A percentile compares a stretch with the other conserved stretches of the same genome.
These are phyloP conservation scores for Angomonas deanei DNA, from an alignment of 208 protist species.

Conservation along the genomic window DNA sequence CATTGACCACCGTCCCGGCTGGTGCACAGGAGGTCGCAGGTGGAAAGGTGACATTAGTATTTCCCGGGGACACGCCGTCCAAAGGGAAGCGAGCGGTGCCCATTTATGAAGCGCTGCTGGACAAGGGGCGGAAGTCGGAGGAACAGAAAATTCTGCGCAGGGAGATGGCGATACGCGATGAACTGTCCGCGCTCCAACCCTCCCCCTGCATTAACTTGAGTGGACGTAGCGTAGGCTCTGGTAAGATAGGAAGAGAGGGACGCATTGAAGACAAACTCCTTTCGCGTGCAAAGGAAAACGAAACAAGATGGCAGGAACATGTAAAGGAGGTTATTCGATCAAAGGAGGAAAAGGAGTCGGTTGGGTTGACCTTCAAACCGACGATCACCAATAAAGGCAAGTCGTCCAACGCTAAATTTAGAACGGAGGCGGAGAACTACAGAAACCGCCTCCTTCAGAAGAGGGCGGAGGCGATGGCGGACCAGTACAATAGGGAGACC, in stretches of 20 bases:
- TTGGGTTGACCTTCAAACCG: not conserved
- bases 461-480: slow-evolving; percentile 20
- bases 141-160: slow-evolving; percentile 35
- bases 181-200: slow-evolving; percentile 34
- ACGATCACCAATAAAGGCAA: not conserved
- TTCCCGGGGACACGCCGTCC: no score
- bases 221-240: not conserved
- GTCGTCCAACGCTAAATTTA: not conserved
- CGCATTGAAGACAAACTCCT: slow-evolving; percentile 60
- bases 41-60: not conserved
- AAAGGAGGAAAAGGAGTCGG: slow-evolving; percentile 31
- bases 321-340: slow-evolving; percentile 19
- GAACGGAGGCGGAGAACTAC: slow-evolving; percentile 8
- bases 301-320: not conserved
- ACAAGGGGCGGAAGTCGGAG: slow-evolving; percentile 45
- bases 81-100: no score
- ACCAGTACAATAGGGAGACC: slow-evolving; percentile 6
- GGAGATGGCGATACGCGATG: slow-evolving; percentile 31
- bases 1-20: not conserved
- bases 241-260: slow-evolving; percentile 2
- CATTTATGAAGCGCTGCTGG: slow-evolving; percentile 67
- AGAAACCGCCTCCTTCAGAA: slow-evolving; percentile 19
- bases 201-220: slow-evolving; percentile 13
- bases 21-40: not conserved
- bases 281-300: slow-evolving; percentile 35